Conservation (phyloP, 2,329 filamentous ascomycete genomes). For the Nemania bipapillata region DNA sequence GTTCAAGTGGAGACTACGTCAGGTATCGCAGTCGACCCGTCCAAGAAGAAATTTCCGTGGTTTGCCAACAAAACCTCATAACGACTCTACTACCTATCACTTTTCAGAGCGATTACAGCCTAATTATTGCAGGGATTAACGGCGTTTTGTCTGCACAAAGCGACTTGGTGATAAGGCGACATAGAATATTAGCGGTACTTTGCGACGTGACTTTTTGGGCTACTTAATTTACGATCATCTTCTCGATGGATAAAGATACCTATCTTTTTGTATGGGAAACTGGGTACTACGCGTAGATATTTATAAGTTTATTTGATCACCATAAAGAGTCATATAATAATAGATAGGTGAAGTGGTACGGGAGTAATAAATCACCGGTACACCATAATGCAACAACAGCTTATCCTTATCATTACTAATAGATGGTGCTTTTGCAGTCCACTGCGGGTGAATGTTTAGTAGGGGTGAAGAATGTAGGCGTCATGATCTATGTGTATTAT, state of each 20-base stretch:
- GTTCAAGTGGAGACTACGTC: conserved; percentile 66
- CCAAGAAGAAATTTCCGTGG: conserved; percentile 75
- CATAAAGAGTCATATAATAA: not conserved
- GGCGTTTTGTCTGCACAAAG: conserved; percentile 37
- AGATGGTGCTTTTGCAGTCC: not conserved
- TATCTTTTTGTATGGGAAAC: not conserved
- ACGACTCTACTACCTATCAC: conserved; percentile 19
- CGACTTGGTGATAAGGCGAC: conserved; percentile 26
- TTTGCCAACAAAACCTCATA: conserved; percentile 59
- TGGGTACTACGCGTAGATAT: not conserved
- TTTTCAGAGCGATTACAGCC: conserved; percentile 21
- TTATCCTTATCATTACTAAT: not conserved
- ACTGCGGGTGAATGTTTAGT: not conserved
- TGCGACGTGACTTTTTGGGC: conserved; percentile 19
- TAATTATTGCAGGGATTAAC: conserved; percentile 19
- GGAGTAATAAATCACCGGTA: not conserved
- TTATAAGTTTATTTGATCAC: not conserved
- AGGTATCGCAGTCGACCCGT: conserved; percentile 58
- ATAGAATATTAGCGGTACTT: conserved; percentile 33
- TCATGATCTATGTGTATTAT: too few relatives aligned
- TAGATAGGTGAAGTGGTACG: not conserved
- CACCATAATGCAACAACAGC: not conserved
- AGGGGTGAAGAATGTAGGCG: too few relatives aligned
- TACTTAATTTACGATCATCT: conserved; percentile 19
- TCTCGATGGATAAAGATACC: conserved; percentile 14